Evolutionary conservation across 768 basidiomycete species (phyloP).

Genomic region (Boletus rubescentipes): DNA sequence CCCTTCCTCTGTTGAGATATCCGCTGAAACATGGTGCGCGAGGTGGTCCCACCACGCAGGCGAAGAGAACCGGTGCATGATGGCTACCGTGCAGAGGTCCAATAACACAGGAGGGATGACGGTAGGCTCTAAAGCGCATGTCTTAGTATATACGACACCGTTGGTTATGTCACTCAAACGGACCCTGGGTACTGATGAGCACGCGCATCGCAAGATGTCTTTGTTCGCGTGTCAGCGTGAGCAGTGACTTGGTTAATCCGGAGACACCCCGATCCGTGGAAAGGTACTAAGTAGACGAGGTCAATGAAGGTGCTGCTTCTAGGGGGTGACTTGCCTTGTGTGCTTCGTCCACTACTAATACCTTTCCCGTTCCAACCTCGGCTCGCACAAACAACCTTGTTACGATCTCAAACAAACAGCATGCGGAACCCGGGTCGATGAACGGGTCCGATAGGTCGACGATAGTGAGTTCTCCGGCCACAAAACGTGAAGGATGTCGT

Average conservation of each 20-base stretch:
- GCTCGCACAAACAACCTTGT: slow-evolving; percentile 59
- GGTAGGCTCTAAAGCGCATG: slow-evolving; percentile 52
- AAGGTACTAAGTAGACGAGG: slow-evolving; percentile 46
- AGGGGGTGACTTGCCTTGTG: slow-evolving; percentile 50
- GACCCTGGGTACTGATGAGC: slow-evolving; percentile 73
- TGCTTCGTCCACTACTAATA: slow-evolving; percentile 68
- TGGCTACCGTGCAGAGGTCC: slow-evolving; percentile 58
- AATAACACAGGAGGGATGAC: slow-evolving; percentile 62
- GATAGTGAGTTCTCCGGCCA: slow-evolving; percentile 56
- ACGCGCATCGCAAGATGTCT: slow-evolving; percentile 69
- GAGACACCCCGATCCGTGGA: slow-evolving; percentile 41
- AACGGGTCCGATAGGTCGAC: slow-evolving; percentile 71
- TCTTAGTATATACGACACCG: neutral
- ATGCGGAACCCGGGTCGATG: slow-evolving; percentile 60
- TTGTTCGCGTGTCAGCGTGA: slow-evolving; percentile 61
- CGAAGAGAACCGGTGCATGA: slow-evolving; percentile 69
- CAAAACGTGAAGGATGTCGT: slow-evolving; percentile 39
- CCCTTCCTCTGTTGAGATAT: slow-evolving; percentile 51
- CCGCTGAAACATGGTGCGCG: slow-evolving; percentile 57
- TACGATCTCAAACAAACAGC: slow-evolving; percentile 64
- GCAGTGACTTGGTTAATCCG: slow-evolving; percentile 54
- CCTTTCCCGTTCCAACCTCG: slow-evolving; percentile 56
- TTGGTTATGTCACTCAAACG: neutral
- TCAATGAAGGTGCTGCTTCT: neutral
- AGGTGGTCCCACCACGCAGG: slow-evolving; percentile 71